A percentile compares a stretch with the other conserved stretches of the same genome.
Conservation (phyloP, 768 basidiomycete species). For the Tubosaeta sp. region DNA sequence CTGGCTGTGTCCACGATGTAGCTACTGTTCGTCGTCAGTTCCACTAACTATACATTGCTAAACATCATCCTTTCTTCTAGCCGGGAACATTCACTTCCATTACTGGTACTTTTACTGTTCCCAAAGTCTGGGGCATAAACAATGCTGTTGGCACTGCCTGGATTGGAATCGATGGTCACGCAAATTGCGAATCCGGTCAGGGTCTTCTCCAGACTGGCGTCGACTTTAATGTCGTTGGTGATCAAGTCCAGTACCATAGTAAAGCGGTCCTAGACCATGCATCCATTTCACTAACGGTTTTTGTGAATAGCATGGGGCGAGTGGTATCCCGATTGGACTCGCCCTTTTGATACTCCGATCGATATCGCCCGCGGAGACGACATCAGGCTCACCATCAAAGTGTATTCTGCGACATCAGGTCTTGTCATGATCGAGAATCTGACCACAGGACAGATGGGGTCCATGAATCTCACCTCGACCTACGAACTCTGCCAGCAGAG, state of each 20-base stretch:
- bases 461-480: neutral
- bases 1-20: no score
- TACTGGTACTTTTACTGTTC: neutral
- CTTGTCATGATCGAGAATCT: neutral
- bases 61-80: neutral
- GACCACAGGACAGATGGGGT: neutral
- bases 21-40: no score
- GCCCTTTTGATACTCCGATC: neutral
- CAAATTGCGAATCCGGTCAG: neutral
- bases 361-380: neutral
- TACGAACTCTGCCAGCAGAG: conserved; percentile 1
- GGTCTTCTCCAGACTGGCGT: neutral
- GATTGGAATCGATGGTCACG: neutral
- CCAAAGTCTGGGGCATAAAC: neutral
- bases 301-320: conserved; percentile 1
- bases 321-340: conserved; percentile 1
- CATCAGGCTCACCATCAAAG: neutral
- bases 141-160: neutral
- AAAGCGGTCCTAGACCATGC: neutral
- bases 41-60: no score
- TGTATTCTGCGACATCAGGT: neutral
- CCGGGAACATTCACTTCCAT: neutral
- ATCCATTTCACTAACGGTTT: neutral
- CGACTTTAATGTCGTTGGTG: neutral
- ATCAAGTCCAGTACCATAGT: no score